Percentiles rank a stretch among this genome's conserved stretches.
Evolutionary conservation across 257 asterid species (phyloP).

Genomic region (Schizonepeta tenuifolia): DNA sequence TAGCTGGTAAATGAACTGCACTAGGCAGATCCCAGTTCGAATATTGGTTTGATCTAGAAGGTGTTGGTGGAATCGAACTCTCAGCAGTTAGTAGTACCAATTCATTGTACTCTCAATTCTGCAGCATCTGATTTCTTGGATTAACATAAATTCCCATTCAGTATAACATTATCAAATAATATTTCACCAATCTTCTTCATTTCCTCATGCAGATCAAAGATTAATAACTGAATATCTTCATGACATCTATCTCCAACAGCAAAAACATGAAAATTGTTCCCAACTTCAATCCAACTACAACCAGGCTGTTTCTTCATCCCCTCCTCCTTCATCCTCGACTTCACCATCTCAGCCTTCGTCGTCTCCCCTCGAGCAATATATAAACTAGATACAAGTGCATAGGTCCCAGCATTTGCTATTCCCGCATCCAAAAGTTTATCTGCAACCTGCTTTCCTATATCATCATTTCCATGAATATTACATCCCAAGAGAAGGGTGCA

Average conservation of each 20-base stretch:
- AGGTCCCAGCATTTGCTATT: slow-evolving; percentile 35
- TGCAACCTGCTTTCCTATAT: slow-evolving; percentile 50
- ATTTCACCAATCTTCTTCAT: slow-evolving; percentile 45
- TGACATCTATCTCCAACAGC: slow-evolving; percentile 48
- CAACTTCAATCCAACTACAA: slow-evolving; percentile 71
- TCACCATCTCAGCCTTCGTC: slow-evolving; percentile 55
- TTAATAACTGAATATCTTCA: slow-evolving; percentile 33
- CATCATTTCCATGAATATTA: slow-evolving; percentile 51
- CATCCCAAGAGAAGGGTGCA: slow-evolving; percentile 65
- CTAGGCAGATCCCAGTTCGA: no score
- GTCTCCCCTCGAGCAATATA: slow-evolving; percentile 42
- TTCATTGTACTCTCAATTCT: neutral
- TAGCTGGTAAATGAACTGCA: no score
- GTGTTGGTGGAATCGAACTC: no score
- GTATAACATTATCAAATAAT: slow-evolving; percentile 10
- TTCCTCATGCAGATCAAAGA: slow-evolving; percentile 48
- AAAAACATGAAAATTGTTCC: slow-evolving; percentile 56
- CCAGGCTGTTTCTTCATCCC: slow-evolving; percentile 76
- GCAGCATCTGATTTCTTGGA: neutral
- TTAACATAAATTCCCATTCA: slow-evolving; percentile 8
- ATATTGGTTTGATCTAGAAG: no score
- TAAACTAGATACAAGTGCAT: slow-evolving; percentile 43
- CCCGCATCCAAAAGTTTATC: slow-evolving; percentile 42
- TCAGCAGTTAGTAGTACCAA: no score
- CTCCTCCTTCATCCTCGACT: slow-evolving; percentile 55